Conservation (phyloP, 768 basidiomycete genomes). For the Crucibulum laeve region DNA sequence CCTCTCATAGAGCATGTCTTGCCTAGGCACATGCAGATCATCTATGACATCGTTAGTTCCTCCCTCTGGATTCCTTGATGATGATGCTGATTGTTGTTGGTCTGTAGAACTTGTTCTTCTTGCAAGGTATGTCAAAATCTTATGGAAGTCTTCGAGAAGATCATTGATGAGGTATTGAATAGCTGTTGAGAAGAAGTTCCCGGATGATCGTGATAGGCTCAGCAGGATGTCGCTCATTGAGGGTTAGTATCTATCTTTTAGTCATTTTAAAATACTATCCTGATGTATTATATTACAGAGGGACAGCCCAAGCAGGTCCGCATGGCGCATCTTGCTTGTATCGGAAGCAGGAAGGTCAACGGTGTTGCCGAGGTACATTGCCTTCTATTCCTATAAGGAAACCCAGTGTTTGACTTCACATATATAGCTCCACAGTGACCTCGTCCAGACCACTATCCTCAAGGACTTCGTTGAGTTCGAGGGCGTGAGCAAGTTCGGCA, state of each 20-base stretch:
- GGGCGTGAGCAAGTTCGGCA: constrained; percentile 83
- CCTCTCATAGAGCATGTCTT: constrained; percentile 81
- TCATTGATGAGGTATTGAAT: background rate
- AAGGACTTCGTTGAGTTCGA: constrained; percentile 94
- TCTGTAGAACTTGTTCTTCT: constrained; percentile 51
- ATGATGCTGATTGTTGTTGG: constrained; percentile 1
- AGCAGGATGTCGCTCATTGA: constrained; percentile 91
- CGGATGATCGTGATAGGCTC: constrained; percentile 77
- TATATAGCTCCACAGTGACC: constrained; percentile 80
- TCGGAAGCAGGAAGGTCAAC: constrained; percentile 86
- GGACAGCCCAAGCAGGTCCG: constrained; percentile 81
- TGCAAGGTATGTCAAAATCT: constrained; percentile 49
- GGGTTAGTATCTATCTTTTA: constrained; percentile 49
- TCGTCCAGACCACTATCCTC: constrained; percentile 78
- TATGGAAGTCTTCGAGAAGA: background rate
- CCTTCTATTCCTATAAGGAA: background rate
- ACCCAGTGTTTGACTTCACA: background rate
- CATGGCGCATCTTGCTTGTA: constrained; percentile 90
- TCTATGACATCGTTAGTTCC: constrained; percentile 76
- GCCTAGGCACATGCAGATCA: constrained; percentile 89
- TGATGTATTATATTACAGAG: constrained; percentile 42
- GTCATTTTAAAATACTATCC: background rate
- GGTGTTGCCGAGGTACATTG: constrained; percentile 82
- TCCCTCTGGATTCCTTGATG: background rate
- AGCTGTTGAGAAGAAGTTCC: constrained; percentile 89